phyloP scores from a whole-genome alignment of 768 basidiomycete species.

The Phylloporus sp. region DNA sequence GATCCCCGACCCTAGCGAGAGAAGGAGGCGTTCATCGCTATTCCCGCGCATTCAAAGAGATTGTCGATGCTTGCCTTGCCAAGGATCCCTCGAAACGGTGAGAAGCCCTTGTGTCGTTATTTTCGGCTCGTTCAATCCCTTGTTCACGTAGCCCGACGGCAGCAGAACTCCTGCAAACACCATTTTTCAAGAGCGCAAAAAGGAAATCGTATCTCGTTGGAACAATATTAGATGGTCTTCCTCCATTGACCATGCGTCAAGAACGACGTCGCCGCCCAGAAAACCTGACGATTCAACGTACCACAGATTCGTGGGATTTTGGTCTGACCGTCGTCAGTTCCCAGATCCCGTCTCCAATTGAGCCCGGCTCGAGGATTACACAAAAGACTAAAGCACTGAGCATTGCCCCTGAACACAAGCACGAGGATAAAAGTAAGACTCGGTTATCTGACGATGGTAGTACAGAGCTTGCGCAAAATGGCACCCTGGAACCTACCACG shows the following conservation, averaged over 20 bases:
- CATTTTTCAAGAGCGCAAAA: slow-evolving; percentile 78
- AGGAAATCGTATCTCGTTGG: slow-evolving; percentile 76
- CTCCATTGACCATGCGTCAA: slow-evolving; percentile 69
- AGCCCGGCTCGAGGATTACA: slow-evolving; percentile 1
- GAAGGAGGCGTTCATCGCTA: slow-evolving; percentile 70
- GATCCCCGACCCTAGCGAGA: slow-evolving; percentile 72
- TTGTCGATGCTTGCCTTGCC: slow-evolving; percentile 75
- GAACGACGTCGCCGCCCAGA: slow-evolving; percentile 53
- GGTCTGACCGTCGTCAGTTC: slow-evolving; percentile 42
- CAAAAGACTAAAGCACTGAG: slow-evolving; percentile 4
- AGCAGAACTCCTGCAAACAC: slow-evolving; percentile 65
- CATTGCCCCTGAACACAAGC: slow-evolving; percentile 2
- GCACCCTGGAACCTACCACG: neutral
- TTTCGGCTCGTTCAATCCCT: neutral
- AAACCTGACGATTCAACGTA: slow-evolving; percentile 38
- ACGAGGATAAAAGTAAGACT: slow-evolving; percentile 6
- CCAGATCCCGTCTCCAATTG: slow-evolving; percentile 17
- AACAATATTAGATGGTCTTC: slow-evolving; percentile 69
- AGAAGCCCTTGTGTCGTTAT: slow-evolving; percentile 1
- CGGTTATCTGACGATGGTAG: slow-evolving; percentile 2
- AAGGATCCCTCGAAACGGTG: slow-evolving; percentile 83
- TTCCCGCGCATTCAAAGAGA: slow-evolving; percentile 76
- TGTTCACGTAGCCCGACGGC: slow-evolving; percentile 65
- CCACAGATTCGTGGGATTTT: slow-evolving; percentile 84
- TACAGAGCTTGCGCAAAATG: neutral